Evolutionary conservation across 345 rosid species (phyloP), one percentile per base, ranked within the genome.

Genomic region (Acer yangbiense): DNA sequence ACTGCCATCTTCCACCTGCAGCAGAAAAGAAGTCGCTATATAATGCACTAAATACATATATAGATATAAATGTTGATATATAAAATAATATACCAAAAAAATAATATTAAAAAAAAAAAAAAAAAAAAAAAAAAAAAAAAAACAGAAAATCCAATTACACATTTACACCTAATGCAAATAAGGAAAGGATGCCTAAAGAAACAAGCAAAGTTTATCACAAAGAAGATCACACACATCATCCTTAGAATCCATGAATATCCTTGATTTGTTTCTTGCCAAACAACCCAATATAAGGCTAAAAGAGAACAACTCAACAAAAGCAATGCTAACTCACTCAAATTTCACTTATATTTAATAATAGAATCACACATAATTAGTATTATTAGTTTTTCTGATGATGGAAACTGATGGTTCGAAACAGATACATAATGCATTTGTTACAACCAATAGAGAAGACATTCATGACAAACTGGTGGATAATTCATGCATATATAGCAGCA

Each of bases 1-100:
- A 66, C 67, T 63, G 11, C 60, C 62, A 68, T 50, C 69, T 57
- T 82, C 85, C 72, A 86, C 86, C 99, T 92, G 71, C 71, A 79
- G 61, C 46, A 80, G 79, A 76, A 73, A 7, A 3, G 43, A 50
- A 77, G 48, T 41, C 70, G 68, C 18, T 21, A 27, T 65, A 39
- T 27, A 60, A 60, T 60, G 10, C 7, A n/a, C 63, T 6, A 58
- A n/a, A 58, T 58, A n/a, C 20, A 58, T n/a, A 20, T n/a, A 20
- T 6, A n/a, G 20, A 58, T 58, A 58, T 50, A 18, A 4, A 46
- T 25, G 71, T 39, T 1, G 39, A 64, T 65, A 29, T 41, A 65
- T 12, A n/a, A 4, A 27, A 41, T 29, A 43, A 11, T 8, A 13
- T 41, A 25, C 4, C 10, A 11, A 9, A 46, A 66, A 52, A 41